Conservation (phyloP, 2,329 filamentous ascomycete species). For the Aspergillus melleus region DNA sequence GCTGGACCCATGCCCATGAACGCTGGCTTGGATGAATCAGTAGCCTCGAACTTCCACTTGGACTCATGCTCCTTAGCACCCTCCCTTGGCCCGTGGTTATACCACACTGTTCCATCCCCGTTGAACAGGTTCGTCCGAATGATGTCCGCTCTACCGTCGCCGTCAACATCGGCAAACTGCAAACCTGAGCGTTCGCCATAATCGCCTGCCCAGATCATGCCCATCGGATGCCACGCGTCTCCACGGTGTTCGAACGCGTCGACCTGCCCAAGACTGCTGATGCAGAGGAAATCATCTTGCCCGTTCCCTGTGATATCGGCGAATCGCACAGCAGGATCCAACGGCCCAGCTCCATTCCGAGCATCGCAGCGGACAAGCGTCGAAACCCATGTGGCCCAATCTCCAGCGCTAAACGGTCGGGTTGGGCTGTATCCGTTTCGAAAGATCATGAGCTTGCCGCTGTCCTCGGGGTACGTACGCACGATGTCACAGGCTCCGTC, state of each 20-base stretch:
- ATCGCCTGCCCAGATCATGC: neutral
- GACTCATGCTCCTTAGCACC: neutral
- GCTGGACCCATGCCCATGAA: too few species aligned
- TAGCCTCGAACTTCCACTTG: too few species aligned
- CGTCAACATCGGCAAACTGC: slow-evolving; percentile 42
- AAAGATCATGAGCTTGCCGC: neutral
- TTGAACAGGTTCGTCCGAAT: slow-evolving; percentile 39
- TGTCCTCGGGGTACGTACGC: neutral
- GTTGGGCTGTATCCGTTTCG: too few species aligned
- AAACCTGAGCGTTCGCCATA: slow-evolving; percentile 9
- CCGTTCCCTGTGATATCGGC: neutral
- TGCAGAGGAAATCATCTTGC: neutral
- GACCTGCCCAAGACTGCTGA: neutral
- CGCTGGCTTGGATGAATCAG: too few species aligned
- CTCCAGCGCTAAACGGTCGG: too few species aligned
- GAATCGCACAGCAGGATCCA: neutral
- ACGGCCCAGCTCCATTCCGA: neutral
- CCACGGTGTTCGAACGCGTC: neutral
- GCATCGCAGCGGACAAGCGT: neutral
- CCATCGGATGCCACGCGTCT: neutral
- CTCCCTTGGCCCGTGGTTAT: slow-evolving; percentile 27
- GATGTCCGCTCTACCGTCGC: slow-evolving; percentile 35
- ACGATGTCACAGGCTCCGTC: neutral
- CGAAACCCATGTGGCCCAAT: neutral
- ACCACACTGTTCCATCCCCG: slow-evolving; percentile 32